Base-by-base conservation (phyloP, 2,329 filamentous ascomycete species). In the Beauveria rudraprayagi region DNA sequence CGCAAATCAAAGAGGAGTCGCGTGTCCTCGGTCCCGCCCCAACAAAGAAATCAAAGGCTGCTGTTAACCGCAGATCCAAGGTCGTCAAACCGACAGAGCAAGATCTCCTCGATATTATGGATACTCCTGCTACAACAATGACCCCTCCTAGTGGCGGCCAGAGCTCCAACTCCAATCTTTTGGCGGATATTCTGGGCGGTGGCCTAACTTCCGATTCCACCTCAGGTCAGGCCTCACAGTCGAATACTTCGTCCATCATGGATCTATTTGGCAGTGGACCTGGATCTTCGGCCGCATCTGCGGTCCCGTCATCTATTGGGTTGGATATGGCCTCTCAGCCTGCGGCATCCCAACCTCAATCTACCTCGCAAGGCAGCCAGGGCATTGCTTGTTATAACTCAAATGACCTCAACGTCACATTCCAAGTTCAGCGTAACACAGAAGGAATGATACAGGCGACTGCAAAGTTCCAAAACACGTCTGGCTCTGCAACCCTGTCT, bases 1-100 rank as follows among this genome's bases (percentile, higher is more conserved):
- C 94, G 9, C 93, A 97, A 73, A 97, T 99, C 70, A 91, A 93
- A 66, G 94, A 99, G 72, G 91, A 96, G 72, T 93, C 94, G 60
- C 83, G 93, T 63, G 92, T 97, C 3, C 80, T 99, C 19, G 92
- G 92, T 48, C 89, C 93, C 69, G 87, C 91, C 1, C 80, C 85
- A 1, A 70, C 73, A 37, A 87, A 86, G 73, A 84, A 88, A 68
- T 80, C 82, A 65, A 87, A 84, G 72, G 86, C 87, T 70, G 86
- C 87, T 70, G 81, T 85, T 62, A 91, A 89, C 71, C 85, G 91
- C 67, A 90, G 87, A 72, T 85, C 87, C 62, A 92, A 88, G 75
- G 82, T 86, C 30, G 81, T 87, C 64, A 94, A 96, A 75, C 89
- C 90, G 46, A 90, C 90, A 8, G 93, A 97, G 70, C 90, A 96